A percentile compares a stretch with the other conserved stretches of the same genome.
phyloP scores from a whole-genome alignment of 345 rosid genomes.

The Citrus cavaleriei region DNA sequence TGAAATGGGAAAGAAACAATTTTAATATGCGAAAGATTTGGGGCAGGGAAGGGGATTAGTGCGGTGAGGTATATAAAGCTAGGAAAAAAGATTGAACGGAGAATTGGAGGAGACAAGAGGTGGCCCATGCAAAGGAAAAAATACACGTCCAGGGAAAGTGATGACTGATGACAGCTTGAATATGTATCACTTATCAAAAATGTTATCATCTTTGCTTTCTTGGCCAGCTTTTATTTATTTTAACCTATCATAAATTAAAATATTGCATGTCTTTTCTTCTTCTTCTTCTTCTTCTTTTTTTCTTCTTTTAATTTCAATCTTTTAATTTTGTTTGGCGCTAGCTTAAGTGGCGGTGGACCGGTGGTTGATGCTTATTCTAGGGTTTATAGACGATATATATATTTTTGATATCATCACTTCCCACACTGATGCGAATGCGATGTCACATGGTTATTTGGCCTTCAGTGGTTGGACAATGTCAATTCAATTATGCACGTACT shows the following conservation, averaged over 20 bases:
- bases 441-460: neutral
- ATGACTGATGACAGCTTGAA: conserved; percentile 11
- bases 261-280: neutral
- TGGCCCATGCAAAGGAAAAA: conserved; percentile 10
- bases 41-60: neutral
- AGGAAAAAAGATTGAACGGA: too few relatives aligned
- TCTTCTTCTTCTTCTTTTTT: neutral
- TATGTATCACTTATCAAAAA: neutral
- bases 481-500: neutral
- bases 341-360: too few relatives aligned
- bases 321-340: too few relatives aligned
- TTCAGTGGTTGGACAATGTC: neutral
- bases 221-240: neutral
- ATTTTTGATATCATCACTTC: neutral
- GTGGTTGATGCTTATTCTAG: neutral
- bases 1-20: neutral
- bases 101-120: conserved; percentile 8
- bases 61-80: neutral
- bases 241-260: neutral
- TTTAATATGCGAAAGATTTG: neutral
- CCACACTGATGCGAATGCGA: neutral
- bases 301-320: neutral
- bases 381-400: neutral
- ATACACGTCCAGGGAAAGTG: neutral
- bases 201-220: neutral